phyloP scores from a whole-genome alignment of 257 asterid species.

The Cruciata laevipes region DNA sequence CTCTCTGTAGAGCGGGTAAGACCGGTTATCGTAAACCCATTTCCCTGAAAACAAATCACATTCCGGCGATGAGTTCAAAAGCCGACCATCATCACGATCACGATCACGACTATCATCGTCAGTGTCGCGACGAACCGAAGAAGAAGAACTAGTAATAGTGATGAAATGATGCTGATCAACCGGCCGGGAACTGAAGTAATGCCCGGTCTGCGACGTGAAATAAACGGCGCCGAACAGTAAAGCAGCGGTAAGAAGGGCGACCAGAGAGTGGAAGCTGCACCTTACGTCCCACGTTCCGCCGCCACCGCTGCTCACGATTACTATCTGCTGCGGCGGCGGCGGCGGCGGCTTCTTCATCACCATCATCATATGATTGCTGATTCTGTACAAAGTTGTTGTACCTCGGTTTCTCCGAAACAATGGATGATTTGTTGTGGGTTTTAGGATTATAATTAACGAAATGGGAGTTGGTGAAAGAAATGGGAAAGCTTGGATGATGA shows the following conservation, averaged over 20 bases:
- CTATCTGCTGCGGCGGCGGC: conserved; percentile 4
- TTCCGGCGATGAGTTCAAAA: conserved; percentile 10
- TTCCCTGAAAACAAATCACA: conserved; percentile 46
- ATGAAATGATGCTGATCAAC: not conserved
- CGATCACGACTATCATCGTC: not conserved
- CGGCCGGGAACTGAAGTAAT: conserved; percentile 9
- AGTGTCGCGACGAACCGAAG: not conserved
- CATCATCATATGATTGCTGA: not conserved
- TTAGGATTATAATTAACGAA: not conserved
- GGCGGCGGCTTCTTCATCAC: not conserved
- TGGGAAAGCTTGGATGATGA: not conserved
- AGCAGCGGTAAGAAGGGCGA: conserved; percentile 38
- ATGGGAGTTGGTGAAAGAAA: not conserved
- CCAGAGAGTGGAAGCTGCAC: conserved; percentile 47
- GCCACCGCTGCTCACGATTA: not conserved
- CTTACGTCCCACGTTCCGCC: conserved; percentile 33
- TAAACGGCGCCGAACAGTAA: conserved; percentile 48
- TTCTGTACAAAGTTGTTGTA: not conserved
- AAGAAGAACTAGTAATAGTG: not conserved
- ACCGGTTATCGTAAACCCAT: conserved; percentile 53
- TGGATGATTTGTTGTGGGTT: not conserved
- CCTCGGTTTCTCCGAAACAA: not conserved
- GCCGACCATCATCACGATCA: not conserved
- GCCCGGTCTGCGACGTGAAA: conserved; percentile 41
- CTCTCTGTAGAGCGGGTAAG: conserved; percentile 55